Evolutionary conservation across 495 filamentous ascomycete genomes (phyloP), one percentile per base, ranked within the genome.

Genomic region (Baudoinia panamericana): DNA sequence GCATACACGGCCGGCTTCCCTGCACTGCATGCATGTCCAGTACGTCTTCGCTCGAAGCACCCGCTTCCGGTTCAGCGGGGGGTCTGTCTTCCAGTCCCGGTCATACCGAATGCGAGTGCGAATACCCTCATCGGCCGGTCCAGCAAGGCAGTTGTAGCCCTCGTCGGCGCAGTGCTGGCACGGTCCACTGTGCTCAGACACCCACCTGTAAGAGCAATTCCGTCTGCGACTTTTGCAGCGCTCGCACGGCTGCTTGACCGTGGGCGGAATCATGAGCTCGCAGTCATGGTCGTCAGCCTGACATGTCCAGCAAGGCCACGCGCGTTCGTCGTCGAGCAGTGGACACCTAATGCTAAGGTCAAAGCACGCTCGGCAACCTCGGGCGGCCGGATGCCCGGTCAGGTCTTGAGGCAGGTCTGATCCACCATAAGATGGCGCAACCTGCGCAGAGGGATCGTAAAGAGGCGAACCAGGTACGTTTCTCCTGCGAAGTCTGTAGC

Each of bases 71-170:
- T n/a, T 22, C 6, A 17, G 4, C 16, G 17, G n/a, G 25, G 33
- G 46, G 13, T 39, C 19, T 6, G 1, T 13, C 10, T 15, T 20
- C 39, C 45, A 45, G 18, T 43, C 40, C 13, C 30, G 23, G 11
- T 42, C 43, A 31, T 47, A 33, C 18, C 36, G 26, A 11, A 42
- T 17, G 29, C 48, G 35, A 20, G 38, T 19, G 11, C 41, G 31
- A 4, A 45, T 40, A 22, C 13, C 4, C 9, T 45, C 50, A 13
- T 46, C 35, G 8, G 24, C 25, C 10, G 55, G 53, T 6, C 55
- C 55, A 15, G 55, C 55, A 21, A 53, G 15, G 32, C 55, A 57
- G 15, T 45, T 39, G 15, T 31, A 25, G 5, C 55, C 55, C n/a
- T 18, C 18, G 1, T 37, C 29, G 3, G 16, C 32, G 32, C 55